Percentiles rank a stretch among this genome's conserved stretches.
These are phyloP conservation scores for Lipomyces mesembrius DNA, from an alignment of 805 yeast species.

Conservation along the genomic window DNA sequence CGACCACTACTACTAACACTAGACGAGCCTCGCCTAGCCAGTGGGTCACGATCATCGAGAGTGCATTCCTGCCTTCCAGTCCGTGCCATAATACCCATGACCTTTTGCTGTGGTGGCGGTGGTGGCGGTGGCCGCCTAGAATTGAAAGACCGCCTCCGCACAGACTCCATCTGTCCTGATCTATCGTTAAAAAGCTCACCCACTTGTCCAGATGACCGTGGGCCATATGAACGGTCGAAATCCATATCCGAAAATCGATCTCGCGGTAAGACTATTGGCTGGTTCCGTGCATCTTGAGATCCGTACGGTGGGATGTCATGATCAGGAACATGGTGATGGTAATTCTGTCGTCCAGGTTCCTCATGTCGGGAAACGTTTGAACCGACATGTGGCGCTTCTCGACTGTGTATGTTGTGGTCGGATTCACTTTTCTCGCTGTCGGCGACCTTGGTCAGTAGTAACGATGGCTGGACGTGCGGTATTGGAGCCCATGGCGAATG, in stretches of 20 bases:
- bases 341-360: constrained; percentile 1
- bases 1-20: constrained; percentile 18
- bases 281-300: constrained; percentile 27
- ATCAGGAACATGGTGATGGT: constrained; percentile 1
- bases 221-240: constrained; percentile 34
- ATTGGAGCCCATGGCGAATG: constrained; percentile 37
- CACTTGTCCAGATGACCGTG: constrained; percentile 9
- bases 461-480: constrained; percentile 29
- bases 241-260: constrained; percentile 29
- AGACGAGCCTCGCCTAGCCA: constrained; percentile 12
- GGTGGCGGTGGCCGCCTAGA: constrained; percentile 16
- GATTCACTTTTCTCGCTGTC: constrained; percentile 7
- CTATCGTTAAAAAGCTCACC: constrained; percentile 35
- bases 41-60: background rate
- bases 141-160: constrained; percentile 24
- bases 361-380: background rate
- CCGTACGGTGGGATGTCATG: constrained; percentile 21
- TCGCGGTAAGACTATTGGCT: constrained; percentile 31
- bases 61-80: background rate
- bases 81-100: constrained; percentile 12
- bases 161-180: constrained; percentile 35
- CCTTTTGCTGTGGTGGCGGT: background rate
- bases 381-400: constrained; percentile 16
- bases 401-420: constrained; percentile 13
- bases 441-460: constrained; percentile 15